Evolutionary conservation across 2,329 filamentous ascomycete species (phyloP), one percentile per base, ranked within the genome.

Genomic region (Geosmithia putterillii): DNA sequence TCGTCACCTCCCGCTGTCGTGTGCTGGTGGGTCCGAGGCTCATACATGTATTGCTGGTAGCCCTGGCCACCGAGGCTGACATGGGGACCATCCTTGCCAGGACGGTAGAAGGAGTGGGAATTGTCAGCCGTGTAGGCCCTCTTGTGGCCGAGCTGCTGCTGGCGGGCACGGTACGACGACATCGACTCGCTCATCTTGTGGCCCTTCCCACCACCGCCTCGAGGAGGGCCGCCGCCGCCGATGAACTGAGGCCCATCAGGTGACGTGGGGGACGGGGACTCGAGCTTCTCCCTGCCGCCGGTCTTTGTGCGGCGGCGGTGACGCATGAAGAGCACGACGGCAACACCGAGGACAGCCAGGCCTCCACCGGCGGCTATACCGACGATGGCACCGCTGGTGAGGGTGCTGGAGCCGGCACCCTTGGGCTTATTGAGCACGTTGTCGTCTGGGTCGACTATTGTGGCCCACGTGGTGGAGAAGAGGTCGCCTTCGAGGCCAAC

Each of bases 291-390:
- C 19, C 52, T 50, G 6, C n/a, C 36, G 20, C 15, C 22, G 37
- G 18, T 8, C 10, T 32, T 53, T 37, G 61, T 60, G 48, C 72
- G 64, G 18, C 60, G 62, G 7, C 67, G 63, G 50, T 67, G 70
- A 55, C 77, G 68, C 1, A 74, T 47, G 42, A 62, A 50, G 42
- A 76, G 67, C 1, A 78, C 59, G 2, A 54, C 63, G 1, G 58
- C 48, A 2, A 61, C 63, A 1, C 67, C 61, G 6, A 70, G 28
- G 3, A 76, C 53, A 2, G 67, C 51, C 0, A 71, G 56, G 0
- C 60, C 59, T 7, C 62, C 65, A 12, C 69, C 73, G 1, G 75
- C 54, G 0, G 62, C 64, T 39, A 79, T 76, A 17, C 73, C 74
- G 0, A 70, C 68, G 15, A 76, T 71, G n/a, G 69, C 67, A 2